Evolutionary conservation across 495 filamentous ascomycete genomes (phyloP).

Genomic region (Hypoxylon perforatum): DNA sequence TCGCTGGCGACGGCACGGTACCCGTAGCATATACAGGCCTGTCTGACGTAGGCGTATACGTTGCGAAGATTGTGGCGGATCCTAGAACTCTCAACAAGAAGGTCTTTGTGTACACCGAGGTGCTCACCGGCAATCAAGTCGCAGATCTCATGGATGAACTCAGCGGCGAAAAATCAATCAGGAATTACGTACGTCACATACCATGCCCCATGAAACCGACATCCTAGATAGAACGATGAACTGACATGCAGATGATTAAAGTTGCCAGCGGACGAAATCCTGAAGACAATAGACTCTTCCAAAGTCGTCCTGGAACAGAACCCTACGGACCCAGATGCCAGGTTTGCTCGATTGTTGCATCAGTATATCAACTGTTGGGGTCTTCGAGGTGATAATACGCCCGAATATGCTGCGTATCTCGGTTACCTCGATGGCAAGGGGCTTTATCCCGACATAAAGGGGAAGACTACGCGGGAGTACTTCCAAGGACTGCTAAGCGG

Average conservation of each 20-base stretch:
- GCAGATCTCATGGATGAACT: slow-evolving; percentile 62
- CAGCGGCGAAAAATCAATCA: slow-evolving; percentile 64
- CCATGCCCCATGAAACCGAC: background rate
- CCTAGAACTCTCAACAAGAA: slow-evolving; percentile 67
- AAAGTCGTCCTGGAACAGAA: slow-evolving; percentile 58
- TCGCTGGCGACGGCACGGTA: slow-evolving; percentile 63
- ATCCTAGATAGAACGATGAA: background rate
- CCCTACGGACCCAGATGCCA: slow-evolving; percentile 40
- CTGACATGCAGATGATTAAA: slow-evolving; percentile 1
- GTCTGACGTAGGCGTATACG: slow-evolving; percentile 66
- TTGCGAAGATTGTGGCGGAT: slow-evolving; percentile 66
- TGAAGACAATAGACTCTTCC: slow-evolving; percentile 16
- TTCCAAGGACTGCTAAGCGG: slow-evolving; percentile 27
- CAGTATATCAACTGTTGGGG: slow-evolving; percentile 65
- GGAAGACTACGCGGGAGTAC: slow-evolving; percentile 52
- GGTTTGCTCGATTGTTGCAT: slow-evolving; percentile 45
- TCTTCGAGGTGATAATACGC: slow-evolving; percentile 67
- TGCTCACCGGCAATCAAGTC: slow-evolving; percentile 62
- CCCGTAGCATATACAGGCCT: slow-evolving; percentile 62
- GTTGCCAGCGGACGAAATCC: slow-evolving; percentile 10
- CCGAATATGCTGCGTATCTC: slow-evolving; percentile 67
- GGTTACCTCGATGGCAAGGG: slow-evolving; percentile 67
- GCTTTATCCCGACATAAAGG: slow-evolving; percentile 64
- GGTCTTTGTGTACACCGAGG: slow-evolving; percentile 64
- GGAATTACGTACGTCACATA: slow-evolving; percentile 61